Conservation (phyloP, 2,329 filamentous ascomycete genomes). For the Biscogniauxia mediterranea region DNA sequence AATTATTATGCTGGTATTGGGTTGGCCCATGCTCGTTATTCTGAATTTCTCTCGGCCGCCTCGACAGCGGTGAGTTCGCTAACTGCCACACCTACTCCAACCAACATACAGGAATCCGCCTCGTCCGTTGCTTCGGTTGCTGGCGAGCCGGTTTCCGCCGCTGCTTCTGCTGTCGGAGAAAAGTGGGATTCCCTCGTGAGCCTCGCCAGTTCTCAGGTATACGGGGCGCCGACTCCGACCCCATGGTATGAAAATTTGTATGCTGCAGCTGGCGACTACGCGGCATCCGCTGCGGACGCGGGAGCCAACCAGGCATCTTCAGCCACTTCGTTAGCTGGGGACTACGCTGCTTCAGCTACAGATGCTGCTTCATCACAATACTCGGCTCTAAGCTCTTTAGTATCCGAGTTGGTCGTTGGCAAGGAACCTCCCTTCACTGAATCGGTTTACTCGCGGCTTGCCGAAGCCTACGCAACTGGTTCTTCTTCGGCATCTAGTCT, state of each 20-base stretch:
- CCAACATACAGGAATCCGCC: constrained; percentile 48
- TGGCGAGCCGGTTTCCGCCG: constrained; percentile 44
- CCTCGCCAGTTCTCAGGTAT: constrained; percentile 66
- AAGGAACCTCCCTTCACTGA: constrained; percentile 81
- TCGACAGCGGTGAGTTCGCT: constrained; percentile 64
- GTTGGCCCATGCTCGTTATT: constrained; percentile 75
- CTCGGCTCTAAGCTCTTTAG: constrained; percentile 65
- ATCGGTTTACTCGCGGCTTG: constrained; percentile 71
- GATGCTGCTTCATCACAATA: constrained; percentile 63
- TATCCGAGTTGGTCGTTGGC: constrained; percentile 74
- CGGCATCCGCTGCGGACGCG: constrained; percentile 35
- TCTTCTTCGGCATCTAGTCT: constrained; percentile 51
- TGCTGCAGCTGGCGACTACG: constrained; percentile 42
- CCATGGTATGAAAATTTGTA: constrained; percentile 52
- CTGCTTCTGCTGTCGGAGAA: constrained; percentile 43
- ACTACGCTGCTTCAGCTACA: constrained; percentile 62
- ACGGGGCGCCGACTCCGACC: constrained; percentile 63
- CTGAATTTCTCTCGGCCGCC: constrained; percentile 69
- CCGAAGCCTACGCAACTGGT: constrained; percentile 69
- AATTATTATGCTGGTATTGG: constrained; percentile 79
- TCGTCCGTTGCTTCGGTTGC: constrained; percentile 47
- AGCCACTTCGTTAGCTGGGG: constrained; percentile 40
- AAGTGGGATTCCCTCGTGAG: constrained; percentile 65
- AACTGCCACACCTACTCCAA: constrained; percentile 60
- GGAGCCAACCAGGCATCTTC: constrained; percentile 23